These are phyloP conservation scores for Solanum sitiens DNA, from an alignment of 257 asterid genomes.

Conservation along the genomic window DNA sequence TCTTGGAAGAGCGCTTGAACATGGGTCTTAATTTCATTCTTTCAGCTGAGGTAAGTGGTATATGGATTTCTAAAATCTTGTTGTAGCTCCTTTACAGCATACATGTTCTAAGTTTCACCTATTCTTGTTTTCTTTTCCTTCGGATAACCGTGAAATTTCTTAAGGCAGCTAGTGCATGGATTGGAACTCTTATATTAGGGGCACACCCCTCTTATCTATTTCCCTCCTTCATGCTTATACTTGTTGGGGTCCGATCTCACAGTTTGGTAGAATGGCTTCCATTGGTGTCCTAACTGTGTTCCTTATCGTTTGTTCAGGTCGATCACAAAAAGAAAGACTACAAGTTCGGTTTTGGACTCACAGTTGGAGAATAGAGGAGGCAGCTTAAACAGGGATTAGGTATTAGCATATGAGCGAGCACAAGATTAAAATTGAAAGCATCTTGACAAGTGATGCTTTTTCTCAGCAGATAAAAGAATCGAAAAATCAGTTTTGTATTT, in stretches of 20 bases:
- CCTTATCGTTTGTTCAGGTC: neutral
- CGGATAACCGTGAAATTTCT: neutral
- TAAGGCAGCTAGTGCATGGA: neutral
- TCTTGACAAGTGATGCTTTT: neutral
- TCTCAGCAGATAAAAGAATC: neutral
- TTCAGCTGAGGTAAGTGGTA: conserved; percentile 5
- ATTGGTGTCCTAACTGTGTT: neutral
- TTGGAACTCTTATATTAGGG: neutral
- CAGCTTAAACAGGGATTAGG: neutral
- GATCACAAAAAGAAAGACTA: conserved; percentile 15
- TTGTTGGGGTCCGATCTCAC: neutral
- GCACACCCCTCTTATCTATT: neutral
- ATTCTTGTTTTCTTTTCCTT: neutral
- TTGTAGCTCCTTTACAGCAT: neutral
- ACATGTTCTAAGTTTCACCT: neutral
- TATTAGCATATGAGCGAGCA: neutral
- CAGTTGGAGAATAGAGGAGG: neutral
- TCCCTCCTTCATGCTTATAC: neutral
- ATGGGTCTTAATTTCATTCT: conserved; percentile 10
- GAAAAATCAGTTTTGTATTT: neutral
- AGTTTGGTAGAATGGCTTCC: neutral
- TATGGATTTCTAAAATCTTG: neutral
- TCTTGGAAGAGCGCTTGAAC: conserved; percentile 15
- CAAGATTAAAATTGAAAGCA: neutral
- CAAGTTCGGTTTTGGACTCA: conserved; percentile 13